These are phyloP conservation scores for Ceratocystis cacaofunesta DNA, from an alignment of 2,329 filamentous ascomycete species.

Conservation along the genomic window DNA sequence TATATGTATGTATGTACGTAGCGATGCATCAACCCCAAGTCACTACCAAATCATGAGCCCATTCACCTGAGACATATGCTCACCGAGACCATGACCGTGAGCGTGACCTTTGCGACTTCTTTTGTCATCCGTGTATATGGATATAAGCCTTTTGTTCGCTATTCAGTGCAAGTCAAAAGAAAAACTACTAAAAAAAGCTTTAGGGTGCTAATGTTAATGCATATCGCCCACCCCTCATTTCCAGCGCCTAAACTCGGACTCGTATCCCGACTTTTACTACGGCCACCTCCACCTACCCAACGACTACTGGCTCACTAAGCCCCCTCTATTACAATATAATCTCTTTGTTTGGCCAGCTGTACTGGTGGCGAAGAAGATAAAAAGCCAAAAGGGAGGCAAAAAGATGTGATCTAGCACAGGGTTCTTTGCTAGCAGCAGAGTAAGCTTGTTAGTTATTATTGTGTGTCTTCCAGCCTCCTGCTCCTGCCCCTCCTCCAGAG, in stretches of 20 bases:
- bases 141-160: not conserved
- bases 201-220: too few relatives aligned
- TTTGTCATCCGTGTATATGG: not conserved
- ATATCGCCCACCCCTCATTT: too few relatives aligned
- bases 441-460: not conserved
- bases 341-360: not conserved
- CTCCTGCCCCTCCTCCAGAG: not conserved
- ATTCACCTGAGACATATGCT: not conserved
- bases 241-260: too few relatives aligned
- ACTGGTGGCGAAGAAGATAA: not conserved
- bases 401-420: not conserved
- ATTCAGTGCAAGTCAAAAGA: too few relatives aligned
- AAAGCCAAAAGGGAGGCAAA: not conserved
- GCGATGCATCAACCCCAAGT: not conserved
- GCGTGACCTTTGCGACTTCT: not conserved
- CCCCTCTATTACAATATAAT: not conserved
- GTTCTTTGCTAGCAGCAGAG: not conserved
- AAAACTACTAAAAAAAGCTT: too few relatives aligned
- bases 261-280: too few relatives aligned
- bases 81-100: not conserved
- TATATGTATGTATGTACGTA: not conserved
- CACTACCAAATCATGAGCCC: not conserved
- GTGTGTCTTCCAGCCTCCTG: constrained; percentile 3
- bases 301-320: too few relatives aligned
- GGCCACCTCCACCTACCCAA: too few relatives aligned